A percentile compares a stretch with the other conserved stretches of the same genome.
phyloP scores from a whole-genome alignment of 2,329 filamentous ascomycete genomes.

The Neopestalotiopsis clavispora region DNA sequence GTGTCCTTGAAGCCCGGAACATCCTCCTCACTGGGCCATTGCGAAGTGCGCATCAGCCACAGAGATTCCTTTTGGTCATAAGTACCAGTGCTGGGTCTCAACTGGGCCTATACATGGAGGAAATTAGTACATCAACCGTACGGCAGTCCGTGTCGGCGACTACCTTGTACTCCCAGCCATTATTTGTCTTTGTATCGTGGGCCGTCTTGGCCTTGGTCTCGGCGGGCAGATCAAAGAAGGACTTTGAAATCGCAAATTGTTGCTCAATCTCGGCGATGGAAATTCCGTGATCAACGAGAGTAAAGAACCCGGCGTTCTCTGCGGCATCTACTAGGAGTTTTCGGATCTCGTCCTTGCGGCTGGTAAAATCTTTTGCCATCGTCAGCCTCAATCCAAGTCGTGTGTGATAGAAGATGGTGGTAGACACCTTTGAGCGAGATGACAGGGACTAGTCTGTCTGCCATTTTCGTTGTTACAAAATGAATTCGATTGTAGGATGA shows the following conservation, averaged over 20 bases:
- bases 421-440: conserved; percentile 9
- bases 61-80: conserved; percentile 10
- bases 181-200: conserved; percentile 1
- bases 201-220: conserved; percentile 8
- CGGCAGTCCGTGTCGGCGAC: too few species aligned
- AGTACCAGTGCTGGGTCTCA: conserved; percentile 6
- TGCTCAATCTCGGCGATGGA: conserved; percentile 1
- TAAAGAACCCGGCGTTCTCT: conserved; percentile 5
- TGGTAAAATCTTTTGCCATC: not conserved
- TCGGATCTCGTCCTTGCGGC: not conserved
- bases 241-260: not conserved
- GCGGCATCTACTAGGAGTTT: not conserved
- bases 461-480: not conserved
- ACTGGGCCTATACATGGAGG: not conserved
- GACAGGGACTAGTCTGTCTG: not conserved
- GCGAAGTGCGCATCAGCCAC: not conserved
- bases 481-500: not conserved
- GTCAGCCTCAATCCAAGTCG: not conserved
- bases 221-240: conserved; percentile 1
- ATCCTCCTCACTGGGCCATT: conserved; percentile 5
- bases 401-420: too few species aligned
- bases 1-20: not conserved
- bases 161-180: conserved; percentile 11
- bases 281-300: conserved; percentile 2
- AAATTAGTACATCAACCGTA: too few species aligned